Evolutionary conservation across 176 grass and related monocot genomes (phyloP).

Genomic region (Phyllostachys edulis): DNA sequence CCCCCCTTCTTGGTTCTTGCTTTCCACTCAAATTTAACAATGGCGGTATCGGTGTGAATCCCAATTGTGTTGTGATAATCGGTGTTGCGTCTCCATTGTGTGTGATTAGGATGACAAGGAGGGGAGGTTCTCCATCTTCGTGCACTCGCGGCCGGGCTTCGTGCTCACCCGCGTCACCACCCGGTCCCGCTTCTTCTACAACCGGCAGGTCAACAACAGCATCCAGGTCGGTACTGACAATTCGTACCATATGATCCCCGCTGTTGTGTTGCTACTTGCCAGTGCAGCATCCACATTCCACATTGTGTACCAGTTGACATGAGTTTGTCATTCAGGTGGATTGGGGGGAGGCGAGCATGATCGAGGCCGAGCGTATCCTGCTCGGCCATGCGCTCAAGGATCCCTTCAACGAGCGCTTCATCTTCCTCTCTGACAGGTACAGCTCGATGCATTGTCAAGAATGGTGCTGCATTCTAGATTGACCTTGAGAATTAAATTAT

Average conservation of each 20-base stretch:
- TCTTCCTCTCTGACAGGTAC: constrained; percentile 95
- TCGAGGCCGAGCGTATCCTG: constrained; percentile 81
- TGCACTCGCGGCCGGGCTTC: constrained; percentile 94
- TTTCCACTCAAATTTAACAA: not conserved
- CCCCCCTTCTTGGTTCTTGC: not conserved
- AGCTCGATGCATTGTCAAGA: not conserved
- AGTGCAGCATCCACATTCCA: not conserved
- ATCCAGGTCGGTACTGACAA: constrained; percentile 50
- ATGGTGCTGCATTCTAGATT: not conserved
- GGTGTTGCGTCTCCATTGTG: not conserved
- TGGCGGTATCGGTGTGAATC: not conserved
- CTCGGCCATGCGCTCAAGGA: constrained; percentile 81
- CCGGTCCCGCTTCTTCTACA: constrained; percentile 74
- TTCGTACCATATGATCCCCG: not conserved
- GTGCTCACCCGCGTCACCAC: constrained; percentile 76
- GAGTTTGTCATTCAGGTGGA: constrained; percentile 59
- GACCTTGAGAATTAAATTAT: not conserved
- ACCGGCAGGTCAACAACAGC: constrained; percentile 92
- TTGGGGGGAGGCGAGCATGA: constrained; percentile 98
- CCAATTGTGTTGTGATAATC: not conserved
- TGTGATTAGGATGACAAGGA: constrained; percentile 57
- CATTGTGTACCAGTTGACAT: not conserved
- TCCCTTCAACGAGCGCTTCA: constrained; percentile 75
- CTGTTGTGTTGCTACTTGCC: not conserved
- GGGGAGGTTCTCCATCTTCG: constrained; percentile 74